A percentile compares a stretch with the other conserved stretches of the same genome.
Conservation (phyloP, 176 grass and related monocot species). For the Ananas comosus region DNA sequence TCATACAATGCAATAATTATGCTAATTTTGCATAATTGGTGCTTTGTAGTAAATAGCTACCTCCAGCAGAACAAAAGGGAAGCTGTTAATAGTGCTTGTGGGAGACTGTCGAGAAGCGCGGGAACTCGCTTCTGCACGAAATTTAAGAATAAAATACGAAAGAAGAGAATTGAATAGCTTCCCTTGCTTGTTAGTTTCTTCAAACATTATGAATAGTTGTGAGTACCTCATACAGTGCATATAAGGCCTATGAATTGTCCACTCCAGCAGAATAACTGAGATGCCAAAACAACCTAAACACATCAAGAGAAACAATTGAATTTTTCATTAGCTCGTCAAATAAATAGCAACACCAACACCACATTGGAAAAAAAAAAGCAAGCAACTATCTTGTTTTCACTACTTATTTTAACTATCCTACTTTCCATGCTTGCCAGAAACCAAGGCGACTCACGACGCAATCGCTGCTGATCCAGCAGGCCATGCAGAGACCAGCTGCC, state of each 20-base stretch:
- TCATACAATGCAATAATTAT: background rate
- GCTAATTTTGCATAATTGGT: background rate
- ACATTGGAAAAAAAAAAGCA: background rate
- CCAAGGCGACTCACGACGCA: conserved; percentile 45
- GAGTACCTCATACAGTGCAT: conserved; percentile 15
- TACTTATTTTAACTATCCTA: background rate
- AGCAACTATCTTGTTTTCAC: too few relatives aligned
- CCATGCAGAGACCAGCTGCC: conserved; percentile 41
- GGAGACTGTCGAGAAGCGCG: conserved; percentile 14
- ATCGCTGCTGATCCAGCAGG: conserved; percentile 50
- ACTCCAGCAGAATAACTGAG: conserved; percentile 19
- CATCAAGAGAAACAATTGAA: too few relatives aligned
- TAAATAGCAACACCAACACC: background rate
- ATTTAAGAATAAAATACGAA: background rate
- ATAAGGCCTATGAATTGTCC: conserved; percentile 14
- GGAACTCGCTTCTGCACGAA: conserved; percentile 19
- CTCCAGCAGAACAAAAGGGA: conserved; percentile 17
- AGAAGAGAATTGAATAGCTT: background rate
- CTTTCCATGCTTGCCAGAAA: conserved; percentile 54
- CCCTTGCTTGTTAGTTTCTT: background rate
- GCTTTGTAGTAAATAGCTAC: background rate
- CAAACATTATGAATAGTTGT: background rate
- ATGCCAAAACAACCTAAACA: conserved; percentile 11
- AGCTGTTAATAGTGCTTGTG: background rate
- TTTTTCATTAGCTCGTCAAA: too few relatives aligned